Conservation (phyloP, 2,329 filamentous ascomycete species). For the Fusarium sp. region DNA sequence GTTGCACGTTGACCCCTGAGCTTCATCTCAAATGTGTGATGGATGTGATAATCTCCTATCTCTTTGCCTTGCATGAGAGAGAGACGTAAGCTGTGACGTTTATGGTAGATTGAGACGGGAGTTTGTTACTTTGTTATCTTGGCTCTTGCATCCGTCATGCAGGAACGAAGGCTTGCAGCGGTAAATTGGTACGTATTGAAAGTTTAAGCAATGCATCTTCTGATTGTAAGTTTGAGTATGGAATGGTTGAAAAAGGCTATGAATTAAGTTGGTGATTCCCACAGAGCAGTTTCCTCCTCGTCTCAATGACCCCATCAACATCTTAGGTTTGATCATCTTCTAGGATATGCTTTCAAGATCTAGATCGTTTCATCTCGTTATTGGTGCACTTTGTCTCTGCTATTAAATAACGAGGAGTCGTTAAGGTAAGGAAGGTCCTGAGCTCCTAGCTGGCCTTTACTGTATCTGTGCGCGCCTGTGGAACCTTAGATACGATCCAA, state of each 20-base stretch:
- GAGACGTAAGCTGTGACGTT: slow-evolving; percentile 16
- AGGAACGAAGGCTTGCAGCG: not conserved
- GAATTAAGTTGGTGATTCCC: not conserved
- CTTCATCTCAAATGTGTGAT: slow-evolving; percentile 24
- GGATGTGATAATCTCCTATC: slow-evolving; percentile 33
- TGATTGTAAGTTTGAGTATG: slow-evolving; percentile 20
- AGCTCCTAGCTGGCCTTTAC: not conserved
- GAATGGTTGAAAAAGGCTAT: slow-evolving; percentile 31
- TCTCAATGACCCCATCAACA: not conserved
- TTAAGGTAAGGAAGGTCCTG: not conserved
- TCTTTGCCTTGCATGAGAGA: slow-evolving; percentile 8
- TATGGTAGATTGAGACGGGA: not conserved
- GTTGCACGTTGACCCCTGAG: slow-evolving; percentile 40
- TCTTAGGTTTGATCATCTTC: slow-evolving; percentile 36
- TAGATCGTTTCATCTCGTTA: slow-evolving; percentile 23
- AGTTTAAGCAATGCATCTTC: slow-evolving; percentile 2
- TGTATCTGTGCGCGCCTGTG: slow-evolving; percentile 30
- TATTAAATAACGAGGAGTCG: not conserved
- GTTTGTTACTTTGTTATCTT: not conserved
- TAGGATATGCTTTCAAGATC: slow-evolving; percentile 21
- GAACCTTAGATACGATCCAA: slow-evolving; percentile 25
- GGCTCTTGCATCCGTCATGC: not conserved
- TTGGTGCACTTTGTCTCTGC: slow-evolving; percentile 20
- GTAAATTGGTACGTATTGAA: not conserved
- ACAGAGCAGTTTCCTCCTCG: not conserved